Evolutionary conservation across 139 green algal species (phyloP).

Genomic region (Trebouxia sp.): DNA sequence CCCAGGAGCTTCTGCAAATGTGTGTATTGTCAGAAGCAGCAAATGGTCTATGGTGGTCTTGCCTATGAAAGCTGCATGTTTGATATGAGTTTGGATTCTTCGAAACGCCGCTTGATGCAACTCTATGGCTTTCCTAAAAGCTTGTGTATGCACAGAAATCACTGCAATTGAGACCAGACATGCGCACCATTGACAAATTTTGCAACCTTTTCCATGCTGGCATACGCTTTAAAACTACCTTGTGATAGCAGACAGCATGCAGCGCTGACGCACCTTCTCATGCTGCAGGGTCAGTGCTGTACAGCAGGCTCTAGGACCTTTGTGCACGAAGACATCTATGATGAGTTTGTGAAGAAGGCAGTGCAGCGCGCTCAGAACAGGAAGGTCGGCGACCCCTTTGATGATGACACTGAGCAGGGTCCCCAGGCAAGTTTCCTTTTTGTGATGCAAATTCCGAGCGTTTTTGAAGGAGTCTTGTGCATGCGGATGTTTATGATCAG

Average conservation of each 20-base stretch:
- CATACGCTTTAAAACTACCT: too few species aligned
- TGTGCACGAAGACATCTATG: conserved; percentile 74
- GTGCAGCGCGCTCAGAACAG: conserved; percentile 37
- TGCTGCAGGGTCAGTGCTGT: conserved; percentile 64
- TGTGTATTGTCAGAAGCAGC: too few species aligned
- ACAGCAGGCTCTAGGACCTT: conserved; percentile 64
- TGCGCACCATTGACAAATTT: too few species aligned
- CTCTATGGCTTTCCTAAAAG: too few species aligned
- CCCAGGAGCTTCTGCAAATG: too few species aligned
- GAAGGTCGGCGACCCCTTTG: conserved; percentile 76
- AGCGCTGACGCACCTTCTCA: neutral
- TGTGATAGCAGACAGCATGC: too few species aligned
- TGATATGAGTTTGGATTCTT: too few species aligned
- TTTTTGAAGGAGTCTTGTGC: neutral
- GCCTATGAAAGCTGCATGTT: neutral
- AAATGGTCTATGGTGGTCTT: neutral
- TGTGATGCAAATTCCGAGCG: neutral
- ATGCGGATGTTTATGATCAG: conserved; percentile 71
- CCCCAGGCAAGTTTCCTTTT: conserved; percentile 46
- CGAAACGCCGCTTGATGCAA: too few species aligned
- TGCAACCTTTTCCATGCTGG: too few species aligned
- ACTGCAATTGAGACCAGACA: too few species aligned
- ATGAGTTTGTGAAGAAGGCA: conserved; percentile 68
- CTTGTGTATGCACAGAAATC: too few species aligned
- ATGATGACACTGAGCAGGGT: conserved; percentile 61